Base-by-base conservation (phyloP, 306 rosid genomes). In the Hylodesmum podocarpum region DNA sequence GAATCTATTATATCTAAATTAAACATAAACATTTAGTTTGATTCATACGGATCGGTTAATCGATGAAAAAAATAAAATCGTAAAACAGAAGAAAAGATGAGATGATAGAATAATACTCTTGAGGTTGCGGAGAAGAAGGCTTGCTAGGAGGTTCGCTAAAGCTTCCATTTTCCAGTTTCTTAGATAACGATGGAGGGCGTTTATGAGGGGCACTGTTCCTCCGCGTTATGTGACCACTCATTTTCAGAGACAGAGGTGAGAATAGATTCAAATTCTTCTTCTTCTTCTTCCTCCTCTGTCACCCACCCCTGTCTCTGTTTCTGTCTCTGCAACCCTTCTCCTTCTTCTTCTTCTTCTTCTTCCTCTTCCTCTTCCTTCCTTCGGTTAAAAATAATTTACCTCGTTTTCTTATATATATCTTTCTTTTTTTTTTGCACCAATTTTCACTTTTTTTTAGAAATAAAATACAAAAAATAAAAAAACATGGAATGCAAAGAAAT, bases 91-190 rank as follows among this genome's bases (percentile, higher is more conserved):
- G 16, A 46, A 8, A n/a, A 15, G 37, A 66, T 5, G 4, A 12
- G 43, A 73, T 12, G 1, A 27, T 12, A 31, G 18, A 63, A 55
- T 24, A 3, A 19, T 33, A 90, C 97, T 87, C 62, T n/a, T 37
- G 80, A 0, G 79, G 73, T 13, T 86, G 73, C 69, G 97, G 97
- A 86, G 98, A 95, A 16, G 88, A 80, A 65, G 95, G 85, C 62
- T 84, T 90, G 78, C 82, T 82, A 46, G 87, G 54, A 55, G 81
- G 74, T 37, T 87, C 91, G 72, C 84, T 85, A 57, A 44, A 3
- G 86, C 40, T 50, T 58, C 88, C 90, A 12, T 87, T 87, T 5
- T 87, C 95, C 11, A 88, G 36, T 58, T 80, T 93, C 82, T 85
- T 91, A 28, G 76, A 72, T 15, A 90, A 47, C 3, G 91, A 73